A percentile compares a stretch with the other conserved stretches of the same genome.
Conservation (phyloP, 83 land plant genomes). For the Thuja plicata region DNA sequence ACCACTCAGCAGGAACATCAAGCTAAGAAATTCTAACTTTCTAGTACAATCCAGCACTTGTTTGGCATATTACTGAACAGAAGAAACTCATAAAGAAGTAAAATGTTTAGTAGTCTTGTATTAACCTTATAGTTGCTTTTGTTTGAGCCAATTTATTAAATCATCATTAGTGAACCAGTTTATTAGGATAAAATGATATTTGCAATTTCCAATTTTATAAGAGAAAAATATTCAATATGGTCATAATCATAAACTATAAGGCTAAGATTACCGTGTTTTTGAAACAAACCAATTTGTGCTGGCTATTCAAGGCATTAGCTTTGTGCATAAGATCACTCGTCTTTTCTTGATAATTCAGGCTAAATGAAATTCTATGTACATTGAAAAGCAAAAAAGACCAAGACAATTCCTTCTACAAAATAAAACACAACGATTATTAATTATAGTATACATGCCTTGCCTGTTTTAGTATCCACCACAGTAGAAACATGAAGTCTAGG, state of each 20-base stretch:
- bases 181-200: no score
- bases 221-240: not conserved
- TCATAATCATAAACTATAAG: not conserved
- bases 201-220: not conserved
- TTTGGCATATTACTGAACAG: not conserved
- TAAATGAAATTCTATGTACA: not conserved
- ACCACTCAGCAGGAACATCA: not conserved
- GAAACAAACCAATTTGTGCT: not conserved
- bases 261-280: not conserved
- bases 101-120: not conserved
- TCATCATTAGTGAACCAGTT: no score
- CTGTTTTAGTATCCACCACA: constrained; percentile 89
- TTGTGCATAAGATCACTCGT: not conserved
- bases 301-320: not conserved
- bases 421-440: no score
- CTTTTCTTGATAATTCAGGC: not conserved
- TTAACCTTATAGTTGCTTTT: not conserved
- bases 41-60: not conserved
- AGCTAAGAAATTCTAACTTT: not conserved
- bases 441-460: constrained; percentile 68
- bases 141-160: no score
- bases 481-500: constrained; percentile 81
- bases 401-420: not conserved
- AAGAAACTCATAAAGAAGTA: no score
- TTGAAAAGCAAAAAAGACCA: not conserved